Evolutionary conservation across 2,329 filamentous ascomycete species (phyloP).

Genomic region (Diaporthe longicolla): DNA sequence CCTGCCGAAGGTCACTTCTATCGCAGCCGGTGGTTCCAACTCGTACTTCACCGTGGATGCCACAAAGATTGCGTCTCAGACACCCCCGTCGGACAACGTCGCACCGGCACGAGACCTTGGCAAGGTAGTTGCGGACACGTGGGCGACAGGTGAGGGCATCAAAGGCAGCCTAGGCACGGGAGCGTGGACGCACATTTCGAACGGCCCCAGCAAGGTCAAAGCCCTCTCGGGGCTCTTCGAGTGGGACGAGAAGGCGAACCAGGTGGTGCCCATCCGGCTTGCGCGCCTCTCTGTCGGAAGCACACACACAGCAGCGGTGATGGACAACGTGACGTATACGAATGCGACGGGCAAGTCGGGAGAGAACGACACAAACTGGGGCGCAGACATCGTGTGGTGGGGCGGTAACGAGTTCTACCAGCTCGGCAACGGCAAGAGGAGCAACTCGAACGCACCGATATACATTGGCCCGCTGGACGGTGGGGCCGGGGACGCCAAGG

Average conservation of each 20-base stretch:
- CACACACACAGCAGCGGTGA: slow-evolving; percentile 85
- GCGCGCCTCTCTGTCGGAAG: slow-evolving; percentile 80
- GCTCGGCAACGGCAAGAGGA: slow-evolving; percentile 90
- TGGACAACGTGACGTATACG: slow-evolving; percentile 84
- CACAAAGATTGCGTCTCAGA: slow-evolving; percentile 65
- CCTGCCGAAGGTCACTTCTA: slow-evolving; percentile 77
- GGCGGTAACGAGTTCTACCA: slow-evolving; percentile 96
- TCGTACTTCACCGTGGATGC: slow-evolving; percentile 91
- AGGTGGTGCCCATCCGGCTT: slow-evolving; percentile 82
- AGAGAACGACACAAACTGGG: slow-evolving; percentile 85
- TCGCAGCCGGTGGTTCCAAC: slow-evolving; percentile 89
- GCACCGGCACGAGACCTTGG: slow-evolving; percentile 60
- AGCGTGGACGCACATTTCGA: slow-evolving; percentile 89
- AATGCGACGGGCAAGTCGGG: slow-evolving; percentile 64
- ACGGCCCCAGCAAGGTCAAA: slow-evolving; percentile 84
- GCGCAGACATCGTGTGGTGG: slow-evolving; percentile 92
- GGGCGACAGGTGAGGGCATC: slow-evolving; percentile 89
- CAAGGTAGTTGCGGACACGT: slow-evolving; percentile 80
- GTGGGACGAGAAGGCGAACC: slow-evolving; percentile 81
- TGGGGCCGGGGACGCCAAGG: slow-evolving; percentile 67
- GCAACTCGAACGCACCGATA: slow-evolving; percentile 80
- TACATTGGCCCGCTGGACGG: slow-evolving; percentile 86
- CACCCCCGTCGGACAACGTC: slow-evolving; percentile 54
- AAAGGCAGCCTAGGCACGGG: slow-evolving; percentile 87
- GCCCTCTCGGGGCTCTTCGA: slow-evolving; percentile 86